phyloP scores from a whole-genome alignment of 306 rosid species.

The Corylus avellana region DNA sequence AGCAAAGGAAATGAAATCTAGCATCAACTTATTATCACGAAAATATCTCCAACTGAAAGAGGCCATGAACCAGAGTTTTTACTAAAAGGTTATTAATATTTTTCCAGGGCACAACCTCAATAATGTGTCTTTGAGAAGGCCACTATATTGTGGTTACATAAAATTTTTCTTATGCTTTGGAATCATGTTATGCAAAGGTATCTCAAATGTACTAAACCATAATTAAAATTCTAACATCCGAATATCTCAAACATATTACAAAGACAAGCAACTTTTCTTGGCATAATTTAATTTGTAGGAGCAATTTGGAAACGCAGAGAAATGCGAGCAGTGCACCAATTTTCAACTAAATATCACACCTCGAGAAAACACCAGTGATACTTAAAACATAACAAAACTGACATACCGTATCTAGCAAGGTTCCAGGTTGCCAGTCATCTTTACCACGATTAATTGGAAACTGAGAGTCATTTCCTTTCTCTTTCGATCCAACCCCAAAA shows the following conservation, averaged over 20 bases:
- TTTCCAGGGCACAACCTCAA: slow-evolving; percentile 11
- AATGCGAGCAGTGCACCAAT: background rate
- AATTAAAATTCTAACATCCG: background rate
- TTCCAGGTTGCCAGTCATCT: slow-evolving; percentile 37
- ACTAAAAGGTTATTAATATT: slow-evolving; percentile 12
- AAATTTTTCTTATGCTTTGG: slow-evolving; percentile 14
- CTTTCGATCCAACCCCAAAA: slow-evolving; percentile 41
- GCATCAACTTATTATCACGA: slow-evolving; percentile 11
- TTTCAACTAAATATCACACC: background rate
- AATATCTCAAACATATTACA: slow-evolving; percentile 6
- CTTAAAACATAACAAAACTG: slow-evolving; percentile 8
- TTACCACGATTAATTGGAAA: slow-evolving; percentile 15
- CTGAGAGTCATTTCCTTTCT: slow-evolving; percentile 36
- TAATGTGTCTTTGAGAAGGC: background rate
- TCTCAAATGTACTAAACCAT: background rate
- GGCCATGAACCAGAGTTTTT: background rate
- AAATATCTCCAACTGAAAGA: background rate
- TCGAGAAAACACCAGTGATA: slow-evolving; percentile 11
- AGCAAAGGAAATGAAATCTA: slow-evolving; percentile 22
- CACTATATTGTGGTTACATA: background rate
- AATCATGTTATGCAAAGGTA: slow-evolving; percentile 1
- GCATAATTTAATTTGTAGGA: background rate
- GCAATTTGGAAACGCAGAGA: background rate
- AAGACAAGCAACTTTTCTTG: background rate
- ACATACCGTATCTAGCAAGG: slow-evolving; percentile 53